These are phyloP conservation scores for Chaetoscypha palmicola DNA, from an alignment of 2,329 filamentous ascomycete genomes.

Conservation along the genomic window DNA sequence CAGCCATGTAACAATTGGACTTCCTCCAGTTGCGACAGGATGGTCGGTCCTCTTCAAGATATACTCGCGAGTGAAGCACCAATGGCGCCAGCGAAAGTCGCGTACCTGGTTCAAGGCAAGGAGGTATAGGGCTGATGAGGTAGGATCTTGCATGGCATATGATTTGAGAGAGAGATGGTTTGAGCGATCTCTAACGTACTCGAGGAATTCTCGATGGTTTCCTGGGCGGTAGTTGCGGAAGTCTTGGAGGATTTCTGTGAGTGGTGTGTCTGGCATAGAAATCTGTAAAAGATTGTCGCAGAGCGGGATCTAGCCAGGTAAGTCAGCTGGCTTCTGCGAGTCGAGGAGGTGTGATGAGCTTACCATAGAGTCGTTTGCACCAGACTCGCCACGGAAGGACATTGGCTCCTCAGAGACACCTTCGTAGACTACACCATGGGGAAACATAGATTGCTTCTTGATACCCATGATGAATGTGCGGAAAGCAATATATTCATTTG, in stretches of 20 bases:
- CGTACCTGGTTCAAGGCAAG: conserved; percentile 66
- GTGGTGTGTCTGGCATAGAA: conserved; percentile 79
- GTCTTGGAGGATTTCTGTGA: conserved; percentile 75
- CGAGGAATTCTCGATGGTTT: conserved; percentile 80
- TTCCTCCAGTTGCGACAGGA: conserved; percentile 73
- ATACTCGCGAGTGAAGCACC: conserved; percentile 80
- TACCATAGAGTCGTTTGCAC: conserved; percentile 88
- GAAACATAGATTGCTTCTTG: conserved; percentile 89
- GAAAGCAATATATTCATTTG: conserved; percentile 78
- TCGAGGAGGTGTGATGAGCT: conserved; percentile 8
- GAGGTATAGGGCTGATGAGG: conserved; percentile 56
- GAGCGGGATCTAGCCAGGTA: conserved; percentile 59
- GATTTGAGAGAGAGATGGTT: conserved; percentile 46
- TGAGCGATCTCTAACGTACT: conserved; percentile 53
- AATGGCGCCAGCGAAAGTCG: conserved; percentile 77
- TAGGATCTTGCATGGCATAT: conserved; percentile 48
- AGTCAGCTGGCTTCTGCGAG: background rate
- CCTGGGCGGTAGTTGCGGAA: conserved; percentile 85
- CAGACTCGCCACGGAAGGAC: conserved; percentile 84
- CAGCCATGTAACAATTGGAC: conserved; percentile 77
- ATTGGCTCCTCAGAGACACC: conserved; percentile 69
- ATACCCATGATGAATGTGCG: conserved; percentile 97
- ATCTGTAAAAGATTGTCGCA: conserved; percentile 83
- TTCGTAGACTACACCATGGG: conserved; percentile 82
- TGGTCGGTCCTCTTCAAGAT: conserved; percentile 72